A percentile compares a stretch with the other conserved stretches of the same genome.
These are phyloP conservation scores for Kodamaea laetipori DNA, from an alignment of 805 yeast species.

Conservation along the genomic window DNA sequence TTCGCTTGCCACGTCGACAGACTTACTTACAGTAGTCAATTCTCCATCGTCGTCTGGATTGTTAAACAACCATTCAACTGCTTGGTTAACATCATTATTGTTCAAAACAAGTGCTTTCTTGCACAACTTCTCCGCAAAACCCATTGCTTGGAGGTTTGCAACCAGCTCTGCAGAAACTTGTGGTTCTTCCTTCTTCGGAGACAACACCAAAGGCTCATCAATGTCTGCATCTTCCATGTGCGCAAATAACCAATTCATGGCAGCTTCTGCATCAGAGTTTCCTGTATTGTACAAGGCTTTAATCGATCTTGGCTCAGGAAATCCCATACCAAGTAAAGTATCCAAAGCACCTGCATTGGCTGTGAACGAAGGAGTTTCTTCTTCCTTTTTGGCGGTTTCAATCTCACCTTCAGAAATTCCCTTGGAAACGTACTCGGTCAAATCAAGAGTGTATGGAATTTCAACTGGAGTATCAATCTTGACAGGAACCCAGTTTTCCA, in stretches of 20 bases:
- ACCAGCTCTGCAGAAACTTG: conserved; percentile 42
- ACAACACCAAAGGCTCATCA: conserved; percentile 57
- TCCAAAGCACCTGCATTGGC: conserved; percentile 60
- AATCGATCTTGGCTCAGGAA: conserved; percentile 62
- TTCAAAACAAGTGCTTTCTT: conserved; percentile 67
- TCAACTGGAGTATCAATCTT: conserved; percentile 75
- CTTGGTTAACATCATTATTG: conserved; percentile 63
- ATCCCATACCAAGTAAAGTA: conserved; percentile 81
- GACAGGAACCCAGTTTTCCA: conserved; percentile 88
- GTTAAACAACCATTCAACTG: conserved; percentile 89
- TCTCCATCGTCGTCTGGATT: conserved; percentile 79
- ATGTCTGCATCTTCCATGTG: conserved; percentile 85
- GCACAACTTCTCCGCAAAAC: conserved; percentile 67
- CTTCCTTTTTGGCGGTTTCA: conserved; percentile 21
- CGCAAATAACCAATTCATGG: conserved; percentile 87
- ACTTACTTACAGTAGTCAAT: conserved; percentile 27
- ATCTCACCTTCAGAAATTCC: conserved; percentile 39
- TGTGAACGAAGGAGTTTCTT: conserved; percentile 32
- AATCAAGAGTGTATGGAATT: conserved; percentile 48
- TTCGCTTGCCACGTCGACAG: conserved; percentile 32
- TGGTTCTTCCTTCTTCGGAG: conserved; percentile 16
- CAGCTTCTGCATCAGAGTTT: conserved; percentile 63
- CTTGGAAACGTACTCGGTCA: conserved; percentile 44
- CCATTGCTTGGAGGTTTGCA: conserved; percentile 66
- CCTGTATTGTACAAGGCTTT: conserved; percentile 76